Evolutionary conservation across 768 basidiomycete genomes (phyloP).

Genomic region (Sarcodon sp.): DNA sequence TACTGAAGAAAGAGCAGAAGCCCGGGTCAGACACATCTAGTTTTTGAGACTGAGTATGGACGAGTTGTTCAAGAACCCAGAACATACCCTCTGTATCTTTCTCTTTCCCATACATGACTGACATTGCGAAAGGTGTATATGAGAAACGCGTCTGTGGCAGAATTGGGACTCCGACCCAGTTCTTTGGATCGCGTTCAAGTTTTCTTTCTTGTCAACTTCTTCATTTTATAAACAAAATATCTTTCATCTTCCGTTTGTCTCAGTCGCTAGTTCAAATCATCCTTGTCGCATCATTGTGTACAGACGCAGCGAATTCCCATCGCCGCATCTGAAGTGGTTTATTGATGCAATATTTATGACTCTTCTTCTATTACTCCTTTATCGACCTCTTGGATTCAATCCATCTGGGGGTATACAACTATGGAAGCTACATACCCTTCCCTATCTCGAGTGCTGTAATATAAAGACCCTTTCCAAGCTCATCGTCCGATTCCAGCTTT

Average conservation of each 20-base stretch:
- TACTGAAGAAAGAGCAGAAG: constrained; percentile 60
- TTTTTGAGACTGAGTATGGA: not conserved
- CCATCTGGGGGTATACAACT: too few species aligned
- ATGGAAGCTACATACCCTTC: too few species aligned
- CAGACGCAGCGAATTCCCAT: constrained; percentile 20
- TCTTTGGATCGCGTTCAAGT: constrained; percentile 2
- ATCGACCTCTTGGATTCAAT: too few species aligned
- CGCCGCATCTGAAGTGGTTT: constrained; percentile 23
- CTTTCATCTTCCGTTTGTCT: not conserved
- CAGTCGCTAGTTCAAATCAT: not conserved
- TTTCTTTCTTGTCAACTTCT: constrained; percentile 8
- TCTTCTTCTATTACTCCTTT: constrained; percentile 8
- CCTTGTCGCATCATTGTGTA: constrained; percentile 18
- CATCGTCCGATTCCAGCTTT: too few species aligned
- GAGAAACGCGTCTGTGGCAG: not conserved
- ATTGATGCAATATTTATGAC: constrained; percentile 17
- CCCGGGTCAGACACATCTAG: constrained; percentile 21
- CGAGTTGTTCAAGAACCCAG: not conserved
- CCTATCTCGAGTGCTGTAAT: too few species aligned
- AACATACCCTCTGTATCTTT: constrained; percentile 30
- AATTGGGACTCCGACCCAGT: not conserved
- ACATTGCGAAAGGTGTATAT: constrained; percentile 18
- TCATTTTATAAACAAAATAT: not conserved
- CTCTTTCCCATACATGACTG: constrained; percentile 55
- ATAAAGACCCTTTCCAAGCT: too few species aligned